These are phyloP conservation scores for Atkinsonella hypoxylon DNA, from an alignment of 2,329 filamentous ascomycete species.

Conservation along the genomic window DNA sequence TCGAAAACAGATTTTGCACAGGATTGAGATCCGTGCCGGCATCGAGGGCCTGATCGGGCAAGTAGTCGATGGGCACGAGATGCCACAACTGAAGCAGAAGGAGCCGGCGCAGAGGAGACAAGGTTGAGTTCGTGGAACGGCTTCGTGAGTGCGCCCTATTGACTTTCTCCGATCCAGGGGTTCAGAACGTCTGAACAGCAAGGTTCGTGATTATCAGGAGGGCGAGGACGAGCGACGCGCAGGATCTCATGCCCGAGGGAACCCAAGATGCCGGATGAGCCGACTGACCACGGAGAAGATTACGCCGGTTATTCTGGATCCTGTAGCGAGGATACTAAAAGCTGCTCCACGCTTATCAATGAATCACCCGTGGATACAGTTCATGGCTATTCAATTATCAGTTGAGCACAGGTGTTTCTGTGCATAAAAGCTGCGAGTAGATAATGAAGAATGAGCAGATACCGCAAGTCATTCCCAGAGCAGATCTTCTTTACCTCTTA, in stretches of 20 bases:
- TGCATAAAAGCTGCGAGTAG: too few species aligned
- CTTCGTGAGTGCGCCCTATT: constrained; percentile 13
- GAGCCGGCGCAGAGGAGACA: constrained; percentile 16
- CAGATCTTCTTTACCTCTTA: too few species aligned
- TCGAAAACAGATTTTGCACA: constrained; percentile 23
- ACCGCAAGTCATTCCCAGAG: too few species aligned
- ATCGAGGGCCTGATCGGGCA: constrained; percentile 12
- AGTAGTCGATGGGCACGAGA: constrained; percentile 21
- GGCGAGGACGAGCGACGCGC: constrained; percentile 14
- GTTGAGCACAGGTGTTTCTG: too few species aligned
- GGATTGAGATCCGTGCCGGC: constrained; percentile 14
- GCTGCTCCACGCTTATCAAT: constrained; percentile 12
- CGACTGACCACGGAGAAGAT: constrained; percentile 21
- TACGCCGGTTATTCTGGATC: constrained; percentile 20
- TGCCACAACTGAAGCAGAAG: constrained; percentile 20
- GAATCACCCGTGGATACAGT: constrained; percentile 14
- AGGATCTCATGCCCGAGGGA: constrained; percentile 20
- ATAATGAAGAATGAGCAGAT: too few species aligned
- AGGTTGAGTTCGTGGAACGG: constrained; percentile 19
- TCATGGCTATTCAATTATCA: constrained; percentile 9
- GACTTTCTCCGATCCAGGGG: constrained; percentile 10
- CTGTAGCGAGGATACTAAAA: constrained; percentile 16
- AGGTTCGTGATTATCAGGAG: constrained; percentile 20
- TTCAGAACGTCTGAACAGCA: constrained; percentile 12
- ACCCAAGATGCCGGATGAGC: constrained; percentile 19